Base-by-base conservation (phyloP, 1,284 basidiomycete species). In the Trichosporon inkin region DNA sequence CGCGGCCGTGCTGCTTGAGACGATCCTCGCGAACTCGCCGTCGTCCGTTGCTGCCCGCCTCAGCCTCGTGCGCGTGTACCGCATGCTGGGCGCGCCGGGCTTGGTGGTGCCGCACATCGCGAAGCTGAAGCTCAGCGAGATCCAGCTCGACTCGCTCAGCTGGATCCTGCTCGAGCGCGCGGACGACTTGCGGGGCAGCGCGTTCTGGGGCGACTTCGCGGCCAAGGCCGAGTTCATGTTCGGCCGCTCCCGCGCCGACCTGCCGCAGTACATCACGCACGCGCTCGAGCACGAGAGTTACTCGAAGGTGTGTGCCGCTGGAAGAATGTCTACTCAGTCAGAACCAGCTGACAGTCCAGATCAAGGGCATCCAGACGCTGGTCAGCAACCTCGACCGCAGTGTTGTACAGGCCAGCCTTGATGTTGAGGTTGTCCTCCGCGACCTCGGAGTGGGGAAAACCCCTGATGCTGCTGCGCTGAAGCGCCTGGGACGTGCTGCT, bases 191-290 rank as follows among this genome's bases (percentile, higher is more conserved):
- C 71, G 51, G 60, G 60, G n/a, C 6, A 62, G 13, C 38, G 56
- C 58, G 10, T 63, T 62, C 8, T 71, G 68, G 66, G 51, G n/a
- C 19, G 61, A 63, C 2, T 58, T 62, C 20, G 54, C 54, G 6
- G 61, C 59, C 19, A 68, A 66, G 35, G 66, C 71, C 5, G 56
- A 61, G 16, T 55, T 64, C 28, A 71, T 74, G 70, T 74, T 72
- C 60, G 57, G 59, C 35, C 63, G 68, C 11, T 63, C 62, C 14
- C 54, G 62, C 7, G 41, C 60, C 6, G 71, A 75, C 53, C 57
- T 73, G 38, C 70, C 73, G 1, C 71, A 76, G 54, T 69, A 70
- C 28, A 52, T 74, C 57, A 72, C 71, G 58, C 69, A 71, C 49
- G 68, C 70, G 22, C 58, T 76, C 8, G 61, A 68, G 47, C 61